These are phyloP conservation scores for Glutinoglossum americanum DNA, from an alignment of 495 filamentous ascomycete species.

Conservation along the genomic window DNA sequence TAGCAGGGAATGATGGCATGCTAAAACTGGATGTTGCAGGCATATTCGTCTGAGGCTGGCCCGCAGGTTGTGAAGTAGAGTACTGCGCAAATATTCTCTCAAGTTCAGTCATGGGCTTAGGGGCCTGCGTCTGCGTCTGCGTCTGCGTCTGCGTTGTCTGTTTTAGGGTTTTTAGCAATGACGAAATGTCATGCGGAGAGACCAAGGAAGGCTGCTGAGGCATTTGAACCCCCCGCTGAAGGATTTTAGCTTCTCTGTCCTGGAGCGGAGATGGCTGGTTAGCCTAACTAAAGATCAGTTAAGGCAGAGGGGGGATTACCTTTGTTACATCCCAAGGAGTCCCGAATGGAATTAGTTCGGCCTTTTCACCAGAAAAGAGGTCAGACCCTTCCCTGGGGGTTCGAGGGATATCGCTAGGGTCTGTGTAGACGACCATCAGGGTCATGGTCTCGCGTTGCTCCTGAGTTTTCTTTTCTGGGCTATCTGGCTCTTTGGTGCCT, in stretches of 20 bases:
- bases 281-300: constrained; percentile 11
- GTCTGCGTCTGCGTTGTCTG: neutral
- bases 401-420: constrained; percentile 49
- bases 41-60: neutral
- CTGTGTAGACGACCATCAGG: constrained; percentile 65
- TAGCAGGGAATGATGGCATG: neutral
- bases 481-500: constrained; percentile 34
- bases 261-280: constrained; percentile 15
- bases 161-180: neutral
- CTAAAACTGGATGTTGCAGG: neutral
- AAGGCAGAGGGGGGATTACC: constrained; percentile 14
- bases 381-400: constrained; percentile 51
- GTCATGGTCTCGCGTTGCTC: constrained; percentile 53
- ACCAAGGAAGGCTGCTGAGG: neutral
- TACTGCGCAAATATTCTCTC: constrained; percentile 30
- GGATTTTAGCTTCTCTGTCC: neutral
- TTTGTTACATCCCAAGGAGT: constrained; percentile 24
- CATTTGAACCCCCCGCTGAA: neutral
- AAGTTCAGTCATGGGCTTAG: constrained; percentile 15
- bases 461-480: constrained; percentile 44
- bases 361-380: constrained; percentile 14
- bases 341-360: constrained; percentile 25
- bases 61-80: constrained; percentile 4
- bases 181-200: neutral
- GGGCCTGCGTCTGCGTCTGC: neutral